These are phyloP conservation scores for Saccharomycopsis lassenensis DNA, from an alignment of 805 yeast species.

Conservation along the genomic window DNA sequence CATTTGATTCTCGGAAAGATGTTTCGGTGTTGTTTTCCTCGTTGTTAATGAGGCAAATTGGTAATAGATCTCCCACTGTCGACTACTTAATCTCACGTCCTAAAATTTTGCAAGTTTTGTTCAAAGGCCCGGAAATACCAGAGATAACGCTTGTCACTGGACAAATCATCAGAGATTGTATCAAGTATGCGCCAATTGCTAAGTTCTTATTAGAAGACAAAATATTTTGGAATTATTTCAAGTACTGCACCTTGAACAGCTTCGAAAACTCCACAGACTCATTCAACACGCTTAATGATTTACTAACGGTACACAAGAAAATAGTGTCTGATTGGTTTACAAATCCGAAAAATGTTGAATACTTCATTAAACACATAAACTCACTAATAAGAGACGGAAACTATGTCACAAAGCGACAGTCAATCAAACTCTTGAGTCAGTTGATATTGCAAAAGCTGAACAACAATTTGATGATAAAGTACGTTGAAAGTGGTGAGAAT, in stretches of 20 bases:
- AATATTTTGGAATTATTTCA: constrained; percentile 73
- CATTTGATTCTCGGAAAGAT: constrained; percentile 84
- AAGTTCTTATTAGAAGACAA: constrained; percentile 47
- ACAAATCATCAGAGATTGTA: constrained; percentile 71
- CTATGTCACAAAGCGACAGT: constrained; percentile 89
- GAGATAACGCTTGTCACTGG: constrained; percentile 71
- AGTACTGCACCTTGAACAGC: constrained; percentile 59
- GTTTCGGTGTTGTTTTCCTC: constrained; percentile 64
- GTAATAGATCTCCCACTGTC: constrained; percentile 72
- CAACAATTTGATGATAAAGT: constrained; percentile 59
- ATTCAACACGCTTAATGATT: constrained; percentile 62
- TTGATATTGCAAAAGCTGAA: constrained; percentile 64
- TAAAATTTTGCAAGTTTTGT: constrained; percentile 46
- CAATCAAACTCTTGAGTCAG: constrained; percentile 63
- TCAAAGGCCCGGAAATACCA: constrained; percentile 62
- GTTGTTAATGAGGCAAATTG: constrained; percentile 67
- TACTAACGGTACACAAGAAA: constrained; percentile 58
- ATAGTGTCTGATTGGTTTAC: constrained; percentile 62
- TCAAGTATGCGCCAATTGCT: constrained; percentile 64
- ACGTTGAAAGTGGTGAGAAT: constrained; percentile 73
- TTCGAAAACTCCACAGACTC: constrained; percentile 91
- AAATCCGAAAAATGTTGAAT: constrained; percentile 35
- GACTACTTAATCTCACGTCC: constrained; percentile 68
- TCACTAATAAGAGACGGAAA: constrained; percentile 62
- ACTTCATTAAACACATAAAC: constrained; percentile 55